Evolutionary conservation across 2,329 filamentous ascomycete species (phyloP), one percentile per base, ranked within the genome.

Genomic region (Aspergillus novoparasiticus): DNA sequence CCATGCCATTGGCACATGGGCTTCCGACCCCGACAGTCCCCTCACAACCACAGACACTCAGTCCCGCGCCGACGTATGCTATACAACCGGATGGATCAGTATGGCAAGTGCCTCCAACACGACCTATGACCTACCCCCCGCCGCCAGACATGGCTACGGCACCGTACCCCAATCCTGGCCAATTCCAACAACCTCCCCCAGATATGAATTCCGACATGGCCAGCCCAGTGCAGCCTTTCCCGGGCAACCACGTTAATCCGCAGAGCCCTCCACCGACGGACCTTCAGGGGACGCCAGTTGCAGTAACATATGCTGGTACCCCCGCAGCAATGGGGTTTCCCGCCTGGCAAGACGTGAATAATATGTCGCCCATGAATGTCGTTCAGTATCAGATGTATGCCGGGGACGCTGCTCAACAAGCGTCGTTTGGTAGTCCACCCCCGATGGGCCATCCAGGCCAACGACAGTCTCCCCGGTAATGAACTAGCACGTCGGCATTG

Each of bases 161-260:
- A 1, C 56, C 73, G 2, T 72, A 71, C 39, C 63, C 71, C 21
- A 73, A 70, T 30, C 71, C 73, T 14, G 65, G 59, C 30, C 74
- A 73, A 32, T 78, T 73, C 30, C 69, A 71, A 23, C 71, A 68
- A 30, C 72, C 72, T 16, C 66, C 71, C 1, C 69, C 73, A 2
- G 75, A 78, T 57, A 65, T 76, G 41, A 78, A 78, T 61, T 71
- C 75, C 32, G 71, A 75, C 56, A 77, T 79, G 72, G 78, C 76
- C 3, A 76, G 73, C 41, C 76, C 76, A 6, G 71, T 69, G 10
- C 73, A 78, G 36, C 60, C 68, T 6, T 66, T 73, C 30, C 70
- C 68, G 23, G 59, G 61, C 11, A 65, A 26, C 55, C 63, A 60
- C n/a, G 64, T 66, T 58, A 71, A 66, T 57, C 66, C 68, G 39